A percentile compares a stretch with the other conserved stretches of the same genome.
These are phyloP conservation scores for Pythium rhizo-oryzae DNA, from an alignment of 352 stramenopile species.

Conservation along the genomic window DNA sequence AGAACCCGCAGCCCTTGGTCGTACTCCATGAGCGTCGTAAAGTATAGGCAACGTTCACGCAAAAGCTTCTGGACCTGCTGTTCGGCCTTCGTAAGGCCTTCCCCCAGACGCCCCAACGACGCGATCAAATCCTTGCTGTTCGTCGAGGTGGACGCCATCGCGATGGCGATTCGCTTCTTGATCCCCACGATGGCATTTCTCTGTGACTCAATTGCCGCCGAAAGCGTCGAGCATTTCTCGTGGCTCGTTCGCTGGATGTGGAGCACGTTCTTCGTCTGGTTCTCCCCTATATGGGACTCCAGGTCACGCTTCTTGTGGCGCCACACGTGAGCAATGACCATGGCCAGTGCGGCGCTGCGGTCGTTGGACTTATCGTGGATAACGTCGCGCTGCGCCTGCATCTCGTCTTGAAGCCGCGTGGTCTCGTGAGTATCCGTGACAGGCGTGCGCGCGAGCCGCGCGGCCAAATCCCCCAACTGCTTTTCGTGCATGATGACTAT, in stretches of 20 bases:
- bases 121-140: background rate
- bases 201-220: background rate
- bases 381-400: constrained; percentile 36
- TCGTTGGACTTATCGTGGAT: constrained; percentile 37
- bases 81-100: background rate
- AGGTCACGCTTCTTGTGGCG: constrained; percentile 5
- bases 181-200: background rate
- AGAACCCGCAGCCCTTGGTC: constrained; percentile 13
- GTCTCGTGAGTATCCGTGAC: constrained; percentile 28
- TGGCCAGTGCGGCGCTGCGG: constrained; percentile 39
- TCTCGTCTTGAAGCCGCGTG: constrained; percentile 41
- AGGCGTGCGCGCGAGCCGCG: constrained; percentile 29
- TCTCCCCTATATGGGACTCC: background rate
- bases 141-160: background rate
- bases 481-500: constrained; percentile 37
- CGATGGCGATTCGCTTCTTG: background rate
- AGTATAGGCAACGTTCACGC: background rate
- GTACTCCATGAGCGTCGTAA: constrained; percentile 10
- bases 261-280: constrained; percentile 3
- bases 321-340: constrained; percentile 36
- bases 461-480: constrained; percentile 35
- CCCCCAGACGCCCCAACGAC: background rate
- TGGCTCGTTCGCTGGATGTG: constrained; percentile 18
- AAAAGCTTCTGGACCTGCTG: constrained; percentile 6
- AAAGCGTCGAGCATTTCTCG: constrained; percentile 19